phyloP scores from a whole-genome alignment of 495 filamentous ascomycete species.

The Articulospora tetracladia region DNA sequence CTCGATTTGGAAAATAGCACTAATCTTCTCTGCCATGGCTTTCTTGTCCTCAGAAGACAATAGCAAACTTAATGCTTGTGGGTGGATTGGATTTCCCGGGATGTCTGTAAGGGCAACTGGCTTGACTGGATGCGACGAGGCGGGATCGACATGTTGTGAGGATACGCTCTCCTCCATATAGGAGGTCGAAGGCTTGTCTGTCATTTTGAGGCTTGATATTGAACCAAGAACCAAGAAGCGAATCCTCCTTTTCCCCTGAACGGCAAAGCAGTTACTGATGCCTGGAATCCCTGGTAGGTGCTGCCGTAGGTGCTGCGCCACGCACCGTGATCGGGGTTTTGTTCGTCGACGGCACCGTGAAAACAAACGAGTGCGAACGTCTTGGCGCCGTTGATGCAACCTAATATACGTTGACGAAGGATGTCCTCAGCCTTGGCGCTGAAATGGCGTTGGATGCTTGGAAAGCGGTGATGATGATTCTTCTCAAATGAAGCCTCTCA shows the following conservation, averaged over 20 bases:
- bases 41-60: not conserved
- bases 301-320: no score
- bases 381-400: no score
- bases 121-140: not conserved
- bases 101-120: not conserved
- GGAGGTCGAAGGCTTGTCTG: not conserved
- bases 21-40: conserved; percentile 12
- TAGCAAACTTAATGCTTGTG: not conserved
- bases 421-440: no score
- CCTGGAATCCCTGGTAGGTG: not conserved
- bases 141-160: not conserved
- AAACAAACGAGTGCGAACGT: no score
- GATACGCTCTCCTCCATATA: not conserved
- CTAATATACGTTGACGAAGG: no score
- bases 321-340: no score
- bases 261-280: not conserved
- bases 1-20: conserved; percentile 17
- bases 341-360: no score
- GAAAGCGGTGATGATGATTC: no score
- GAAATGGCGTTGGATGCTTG: no score
- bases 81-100: not conserved
- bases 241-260: not conserved
- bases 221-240: not conserved
- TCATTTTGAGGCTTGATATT: not conserved
- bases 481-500: not conserved